Evolutionary conservation across 768 basidiomycete species (phyloP), one percentile per base, ranked within the genome.

Genomic region (Kwoniella sp.): DNA sequence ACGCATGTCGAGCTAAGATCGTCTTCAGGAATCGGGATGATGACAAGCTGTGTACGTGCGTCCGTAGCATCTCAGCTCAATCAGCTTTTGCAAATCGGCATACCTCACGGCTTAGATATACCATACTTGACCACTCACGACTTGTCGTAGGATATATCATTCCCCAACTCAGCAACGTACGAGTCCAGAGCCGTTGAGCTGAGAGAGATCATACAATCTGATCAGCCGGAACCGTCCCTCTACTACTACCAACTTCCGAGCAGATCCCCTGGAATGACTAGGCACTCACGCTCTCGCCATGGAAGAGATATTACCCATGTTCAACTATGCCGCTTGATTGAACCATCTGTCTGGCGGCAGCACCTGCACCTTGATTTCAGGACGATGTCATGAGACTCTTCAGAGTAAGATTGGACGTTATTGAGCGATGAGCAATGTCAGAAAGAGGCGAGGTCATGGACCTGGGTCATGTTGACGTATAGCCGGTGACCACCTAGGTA

Each of bases 91-190:
- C 49, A 25, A n/a, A n/a, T n/a, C n/a, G n/a, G n/a, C n/a, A n/a
- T n/a, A n/a, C n/a, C n/a, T n/a, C n/a, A n/a, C n/a, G n/a, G n/a
- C n/a, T n/a, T n/a, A n/a, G n/a, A n/a, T n/a, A n/a, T n/a, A n/a
- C n/a, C n/a, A n/a, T n/a, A n/a, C n/a, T 36, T 30, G 10, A 48
- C 22, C 17, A 72, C 84, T 55, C 55, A 92, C 95, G 89, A 91
- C 83, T 90, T 89, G 76, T 98, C 95, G 73, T 96, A 97, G 1
- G 90, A 84, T 21, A 96, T 84, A 76, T 96, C 93, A 2, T 85
- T 84, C 12, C 90, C 89, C 24, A 98, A 84, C 76, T 99, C 95
- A 1, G 88, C 84, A 15, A 99, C 88, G 76, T 91, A 94, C 1
- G 90, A 92, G 80, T 96, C 93, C 64, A 95, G 83, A 15, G 92